These are phyloP conservation scores for Zea luxurians DNA, from an alignment of 176 grass and related monocot genomes.

Conservation along the genomic window DNA sequence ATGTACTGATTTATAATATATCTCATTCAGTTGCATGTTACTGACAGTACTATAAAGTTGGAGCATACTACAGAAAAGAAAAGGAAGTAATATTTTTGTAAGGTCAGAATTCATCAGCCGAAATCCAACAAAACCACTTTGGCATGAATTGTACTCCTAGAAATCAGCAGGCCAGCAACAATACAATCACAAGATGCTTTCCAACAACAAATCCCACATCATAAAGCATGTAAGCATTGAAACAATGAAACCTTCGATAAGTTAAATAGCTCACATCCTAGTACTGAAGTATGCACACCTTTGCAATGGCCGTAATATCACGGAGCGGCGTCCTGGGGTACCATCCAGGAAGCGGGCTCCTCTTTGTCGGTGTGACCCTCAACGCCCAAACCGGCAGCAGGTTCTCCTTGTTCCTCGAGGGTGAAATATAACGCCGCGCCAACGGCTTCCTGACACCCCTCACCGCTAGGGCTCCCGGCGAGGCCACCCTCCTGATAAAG, in stretches of 20 bases:
- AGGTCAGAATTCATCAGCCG: not conserved
- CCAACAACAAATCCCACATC: not conserved
- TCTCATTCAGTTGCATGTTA: not conserved
- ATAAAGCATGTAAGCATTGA: not conserved
- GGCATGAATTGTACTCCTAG: not conserved
- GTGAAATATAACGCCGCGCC: slow-evolving; percentile 18
- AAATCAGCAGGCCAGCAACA: not conserved
- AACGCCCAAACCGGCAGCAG: slow-evolving; percentile 38
- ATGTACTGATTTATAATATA: not conserved
- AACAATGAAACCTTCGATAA: not conserved
- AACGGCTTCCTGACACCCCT: slow-evolving; percentile 30
- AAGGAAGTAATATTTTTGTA: slow-evolving; percentile 10
- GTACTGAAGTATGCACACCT: slow-evolving; percentile 30
- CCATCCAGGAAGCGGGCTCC: slow-evolving; percentile 74
- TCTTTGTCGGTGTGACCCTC: slow-evolving; percentile 26
- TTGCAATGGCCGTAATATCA: slow-evolving; percentile 60
- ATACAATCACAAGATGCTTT: not conserved
- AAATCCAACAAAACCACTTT: slow-evolving; percentile 9
- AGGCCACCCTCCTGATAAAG: slow-evolving; percentile 68
- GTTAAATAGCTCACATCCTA: not conserved
- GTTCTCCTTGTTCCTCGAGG: slow-evolving; percentile 54
- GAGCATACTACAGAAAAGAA: not conserved
- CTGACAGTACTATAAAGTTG: not conserved
- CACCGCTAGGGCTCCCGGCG: slow-evolving; percentile 40
- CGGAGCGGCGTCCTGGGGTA: slow-evolving; percentile 72